Base-by-base conservation (phyloP, 257 asterid genomes). In the Jacaranda mimosifolia region DNA sequence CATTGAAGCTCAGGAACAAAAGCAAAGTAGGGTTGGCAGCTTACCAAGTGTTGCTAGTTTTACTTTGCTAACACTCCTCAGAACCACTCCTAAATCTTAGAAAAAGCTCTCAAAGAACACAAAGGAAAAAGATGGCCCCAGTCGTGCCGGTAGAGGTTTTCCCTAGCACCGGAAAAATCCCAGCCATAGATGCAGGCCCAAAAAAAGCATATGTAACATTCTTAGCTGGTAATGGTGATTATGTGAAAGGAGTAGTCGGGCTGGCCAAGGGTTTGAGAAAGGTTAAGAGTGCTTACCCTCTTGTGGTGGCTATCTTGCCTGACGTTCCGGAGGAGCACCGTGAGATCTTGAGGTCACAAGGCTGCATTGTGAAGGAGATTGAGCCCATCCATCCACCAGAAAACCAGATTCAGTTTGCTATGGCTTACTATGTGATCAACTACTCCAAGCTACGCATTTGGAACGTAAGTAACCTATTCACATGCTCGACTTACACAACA, bases 311-410 rank as follows among this genome's bases (percentile, higher is more conserved):
- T 5, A 77, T 85, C 48, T 72, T 87, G 80, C 93, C 93, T 0
- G 88, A 87, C 15, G 91, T 89, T 7, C 93, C 93, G 0, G 87
- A 87, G 80, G 93, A 89, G 10, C 93, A 89, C 66, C 89, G 88
- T 0, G 75, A 80, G 78, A 72, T 87, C 6, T 66, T 89, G 66
- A 66, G 81, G 78, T 68, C 75, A 7, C 91, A 89, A 32, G 93
- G 91, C 9, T 89, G 93, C 69, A 82, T 89, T 52, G 83, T 89
- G 7, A 77, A 58, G 73, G 93, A 89, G 85, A 89, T 86, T 35
- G 88, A 64, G 64, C 89, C 93, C 0, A 82, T 89, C 1, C 81
- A 85, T 46, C 93, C 90, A 9, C 93, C 89, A 0, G 81, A 79
- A 39, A 81, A 79, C 71, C 89, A 89, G 64, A 80, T 82, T 76